These are phyloP conservation scores for Xylaria longipes DNA, from an alignment of 495 filamentous ascomycete species.

Conservation along the genomic window DNA sequence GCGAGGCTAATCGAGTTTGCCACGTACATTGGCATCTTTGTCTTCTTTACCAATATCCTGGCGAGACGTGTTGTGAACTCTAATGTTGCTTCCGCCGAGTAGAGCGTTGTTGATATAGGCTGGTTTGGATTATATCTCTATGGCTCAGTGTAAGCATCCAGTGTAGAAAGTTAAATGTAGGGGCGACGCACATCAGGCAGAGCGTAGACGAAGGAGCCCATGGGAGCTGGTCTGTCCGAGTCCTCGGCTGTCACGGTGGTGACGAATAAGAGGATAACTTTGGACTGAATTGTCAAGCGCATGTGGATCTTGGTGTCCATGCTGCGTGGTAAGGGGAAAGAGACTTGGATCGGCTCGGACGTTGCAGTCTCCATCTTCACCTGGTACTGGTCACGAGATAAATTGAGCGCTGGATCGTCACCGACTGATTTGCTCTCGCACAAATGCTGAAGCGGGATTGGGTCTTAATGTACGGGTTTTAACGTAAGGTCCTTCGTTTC, in stretches of 20 bases:
- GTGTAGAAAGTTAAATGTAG: neutral
- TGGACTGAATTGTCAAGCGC: constrained; percentile 71
- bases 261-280: constrained; percentile 75
- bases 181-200: constrained; percentile 76
- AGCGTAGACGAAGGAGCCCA: constrained; percentile 91
- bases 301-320: constrained; percentile 81
- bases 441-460: neutral
- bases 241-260: constrained; percentile 72
- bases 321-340: constrained; percentile 77
- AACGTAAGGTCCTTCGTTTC: neutral
- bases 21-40: constrained; percentile 78
- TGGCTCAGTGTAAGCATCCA: constrained; percentile 5
- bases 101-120: constrained; percentile 79
- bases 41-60: constrained; percentile 76
- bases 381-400: neutral
- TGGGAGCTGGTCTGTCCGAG: constrained; percentile 53
- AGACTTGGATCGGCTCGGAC: constrained; percentile 63
- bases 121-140: constrained; percentile 64
- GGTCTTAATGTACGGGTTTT: neutral
- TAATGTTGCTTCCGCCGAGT: constrained; percentile 71
- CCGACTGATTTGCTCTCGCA: neutral
- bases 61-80: constrained; percentile 88
- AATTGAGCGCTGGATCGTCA: constrained; percentile 13
- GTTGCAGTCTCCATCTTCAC: constrained; percentile 34
- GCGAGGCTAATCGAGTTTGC: constrained; percentile 75